Evolutionary conservation across 164 flowering plant genomes (phyloP).

Genomic region (Saururus chinensis): DNA sequence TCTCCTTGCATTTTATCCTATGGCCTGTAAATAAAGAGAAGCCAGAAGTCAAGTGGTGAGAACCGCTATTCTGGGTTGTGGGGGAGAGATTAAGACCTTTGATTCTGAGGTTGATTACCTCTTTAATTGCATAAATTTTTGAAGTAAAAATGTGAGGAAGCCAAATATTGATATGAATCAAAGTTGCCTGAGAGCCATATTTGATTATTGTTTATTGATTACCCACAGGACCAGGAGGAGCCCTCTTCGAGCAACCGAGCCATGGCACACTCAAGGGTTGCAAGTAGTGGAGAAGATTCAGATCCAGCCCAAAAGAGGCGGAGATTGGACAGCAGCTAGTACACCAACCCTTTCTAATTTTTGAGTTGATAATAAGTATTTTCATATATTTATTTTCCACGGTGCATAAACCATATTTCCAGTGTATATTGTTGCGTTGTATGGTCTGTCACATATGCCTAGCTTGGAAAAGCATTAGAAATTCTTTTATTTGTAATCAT

Average conservation of each 20-base stretch:
- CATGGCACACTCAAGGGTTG: slow-evolving; percentile 24
- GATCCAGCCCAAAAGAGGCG: slow-evolving; percentile 63
- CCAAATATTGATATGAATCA: too few relatives aligned
- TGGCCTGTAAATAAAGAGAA: background rate
- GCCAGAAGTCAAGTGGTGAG: too few relatives aligned
- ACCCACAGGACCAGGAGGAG: slow-evolving; percentile 27
- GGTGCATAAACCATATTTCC: slow-evolving; percentile 12
- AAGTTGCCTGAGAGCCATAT: background rate
- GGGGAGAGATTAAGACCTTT: too few relatives aligned
- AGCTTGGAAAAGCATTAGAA: slow-evolving; percentile 16
- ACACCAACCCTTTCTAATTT: background rate
- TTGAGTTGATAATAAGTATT: background rate
- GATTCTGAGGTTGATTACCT: too few relatives aligned
- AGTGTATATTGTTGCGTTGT: slow-evolving; percentile 34
- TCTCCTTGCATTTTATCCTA: background rate
- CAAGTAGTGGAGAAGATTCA: slow-evolving; percentile 31
- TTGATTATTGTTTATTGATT: background rate
- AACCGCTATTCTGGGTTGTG: too few relatives aligned
- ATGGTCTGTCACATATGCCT: slow-evolving; percentile 18
- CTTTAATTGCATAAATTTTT: too few relatives aligned
- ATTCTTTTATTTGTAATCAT: slow-evolving; percentile 17
- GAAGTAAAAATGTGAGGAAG: too few relatives aligned
- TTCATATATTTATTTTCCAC: background rate
- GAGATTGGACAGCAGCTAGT: slow-evolving; percentile 28
- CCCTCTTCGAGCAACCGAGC: slow-evolving; percentile 30